Percentiles rank a stretch among this genome's conserved stretches.
Conservation (phyloP, 1,284 basidiomycete species). For the Leccinum angustisporum region DNA sequence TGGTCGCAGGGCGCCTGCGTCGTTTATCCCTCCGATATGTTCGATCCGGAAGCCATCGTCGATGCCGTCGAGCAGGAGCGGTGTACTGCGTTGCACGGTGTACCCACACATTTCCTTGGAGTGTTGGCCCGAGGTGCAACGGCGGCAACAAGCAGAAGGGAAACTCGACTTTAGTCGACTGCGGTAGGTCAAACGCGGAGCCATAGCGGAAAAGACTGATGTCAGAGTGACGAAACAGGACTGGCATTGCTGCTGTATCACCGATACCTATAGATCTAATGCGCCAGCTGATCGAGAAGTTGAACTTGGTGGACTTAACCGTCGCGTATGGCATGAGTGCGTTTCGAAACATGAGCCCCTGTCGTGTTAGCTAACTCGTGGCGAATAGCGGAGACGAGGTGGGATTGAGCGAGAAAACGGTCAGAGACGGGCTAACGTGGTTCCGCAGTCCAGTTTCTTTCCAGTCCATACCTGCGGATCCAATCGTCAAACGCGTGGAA, state of each 20-base stretch:
- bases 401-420: neutral
- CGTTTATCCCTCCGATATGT: conserved; percentile 73
- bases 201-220: neutral
- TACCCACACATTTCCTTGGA: conserved; percentile 82
- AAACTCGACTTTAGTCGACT: conserved; percentile 48
- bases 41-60: conserved; percentile 62
- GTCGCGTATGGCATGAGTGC: conserved; percentile 85
- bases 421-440: conserved; percentile 3
- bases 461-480: conserved; percentile 68
- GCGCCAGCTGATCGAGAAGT: conserved; percentile 62
- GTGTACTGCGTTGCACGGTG: conserved; percentile 81
- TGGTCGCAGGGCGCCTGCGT: conserved; percentile 75
- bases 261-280: conserved; percentile 79
- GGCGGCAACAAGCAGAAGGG: conserved; percentile 47
- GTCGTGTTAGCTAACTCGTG: conserved; percentile 22
- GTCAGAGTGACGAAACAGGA: conserved; percentile 42
- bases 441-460: conserved; percentile 72
- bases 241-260: conserved; percentile 79
- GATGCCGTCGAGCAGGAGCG: conserved; percentile 67
- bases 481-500: conserved; percentile 72
- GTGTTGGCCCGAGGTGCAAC: conserved; percentile 65
- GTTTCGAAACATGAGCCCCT: conserved; percentile 27
- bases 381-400: conserved; percentile 58
- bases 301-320: conserved; percentile 71
- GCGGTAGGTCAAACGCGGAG: conserved; percentile 44